Percentiles rank a stretch among this genome's conserved stretches.
phyloP scores from a whole-genome alignment of 2,329 filamentous ascomycete genomes.

The Ophiostoma australiae region DNA sequence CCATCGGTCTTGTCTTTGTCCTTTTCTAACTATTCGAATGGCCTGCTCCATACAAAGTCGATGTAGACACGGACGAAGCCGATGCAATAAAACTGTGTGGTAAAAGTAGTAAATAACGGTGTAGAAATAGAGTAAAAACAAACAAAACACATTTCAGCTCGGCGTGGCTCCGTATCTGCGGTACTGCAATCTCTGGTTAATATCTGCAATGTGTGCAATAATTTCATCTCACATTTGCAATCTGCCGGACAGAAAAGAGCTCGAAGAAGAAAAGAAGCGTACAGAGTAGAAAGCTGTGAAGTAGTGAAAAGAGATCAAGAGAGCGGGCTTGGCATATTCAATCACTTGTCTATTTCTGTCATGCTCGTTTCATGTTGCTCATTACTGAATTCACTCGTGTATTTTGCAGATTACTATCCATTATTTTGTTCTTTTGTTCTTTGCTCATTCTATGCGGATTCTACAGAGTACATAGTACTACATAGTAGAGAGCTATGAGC shows the following conservation, averaged over 20 bases:
- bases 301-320: neutral
- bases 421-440: constrained; percentile 8
- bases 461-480: no score
- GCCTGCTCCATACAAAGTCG: neutral
- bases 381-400: neutral
- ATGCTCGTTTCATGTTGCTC: neutral
- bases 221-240: neutral
- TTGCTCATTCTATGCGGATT: neutral
- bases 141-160: neutral
- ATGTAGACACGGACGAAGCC: neutral
- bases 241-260: neutral
- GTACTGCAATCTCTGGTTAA: constrained; percentile 4
- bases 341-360: neutral
- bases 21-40: neutral
- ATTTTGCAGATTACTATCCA: neutral
- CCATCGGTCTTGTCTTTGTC: neutral
- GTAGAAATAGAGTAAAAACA: neutral
- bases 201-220: neutral
- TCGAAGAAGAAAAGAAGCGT: neutral
- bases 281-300: neutral
- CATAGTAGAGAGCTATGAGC: no score
- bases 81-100: neutral
- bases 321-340: neutral
- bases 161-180: neutral
- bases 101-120: neutral